Evolutionary conservation across 2,329 filamentous ascomycete genomes (phyloP), one percentile per base, ranked within the genome.

Genomic region (Fusarium continuum): DNA sequence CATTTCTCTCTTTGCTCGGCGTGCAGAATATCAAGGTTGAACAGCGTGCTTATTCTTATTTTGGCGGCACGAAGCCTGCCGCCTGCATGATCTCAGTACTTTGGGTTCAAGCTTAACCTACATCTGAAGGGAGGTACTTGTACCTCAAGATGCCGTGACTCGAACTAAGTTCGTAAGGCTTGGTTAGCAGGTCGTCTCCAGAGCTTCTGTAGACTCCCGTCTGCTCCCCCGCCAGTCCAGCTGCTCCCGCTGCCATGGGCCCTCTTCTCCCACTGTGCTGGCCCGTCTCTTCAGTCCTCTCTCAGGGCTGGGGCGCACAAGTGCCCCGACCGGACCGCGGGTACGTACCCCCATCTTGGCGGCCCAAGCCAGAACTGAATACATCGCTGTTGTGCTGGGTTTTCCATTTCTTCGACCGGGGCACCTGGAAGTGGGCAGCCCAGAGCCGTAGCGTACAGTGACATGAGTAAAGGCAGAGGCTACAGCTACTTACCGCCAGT

Each of bases 341-440:
- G 57, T 66, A 66, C 62, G 62, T 65, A 66, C 57, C 41, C 40
- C 32, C 44, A 50, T 49, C 52, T 61, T 62, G 61, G 62, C 62
- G 36, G 50, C 16, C 51, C 22, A 20, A 48, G 56, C 40, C 56
- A 60, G 56, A 60, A 60, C 47, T 59, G 29, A 60, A 38, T 34
- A 47, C 47, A 40, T 31, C 44, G 56, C 55, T 51, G 35, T 19
- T 55, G 51, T 41, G 49, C 38, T 65, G 56, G 51, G 51, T 40
- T 65, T 64, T 58, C 61, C 51, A 66, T 51, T 63, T 65, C 48
- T 35, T 59, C 29, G 62, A 66, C 62, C 25, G 25, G 62, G 62
- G 39, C 54, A 63, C 26, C 34, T 39, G 32, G 39, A 50, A 63
- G 62, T 65, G 62, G 62, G 23, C 43, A 56, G 31, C 20, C 34